Conservation (phyloP, 1,139 yeast species). For the Williopsis jadinii region DNA sequence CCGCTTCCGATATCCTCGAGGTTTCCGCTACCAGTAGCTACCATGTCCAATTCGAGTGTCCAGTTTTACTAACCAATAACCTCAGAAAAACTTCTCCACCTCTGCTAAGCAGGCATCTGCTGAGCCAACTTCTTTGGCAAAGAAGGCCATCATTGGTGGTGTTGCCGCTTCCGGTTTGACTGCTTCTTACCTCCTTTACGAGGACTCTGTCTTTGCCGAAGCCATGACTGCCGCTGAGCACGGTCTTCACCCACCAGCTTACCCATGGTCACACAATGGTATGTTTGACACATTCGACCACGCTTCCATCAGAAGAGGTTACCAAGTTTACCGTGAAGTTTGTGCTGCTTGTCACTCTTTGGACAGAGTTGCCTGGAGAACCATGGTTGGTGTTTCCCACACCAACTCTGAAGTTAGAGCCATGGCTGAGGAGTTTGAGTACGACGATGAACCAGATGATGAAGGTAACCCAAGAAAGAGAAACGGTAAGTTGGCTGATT, state of each 20-base stretch:
- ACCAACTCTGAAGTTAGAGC: constrained; percentile 85
- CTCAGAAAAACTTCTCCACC: constrained; percentile 25
- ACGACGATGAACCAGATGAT: constrained; percentile 99
- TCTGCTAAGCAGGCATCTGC: constrained; percentile 24
- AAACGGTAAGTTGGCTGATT: constrained; percentile 96
- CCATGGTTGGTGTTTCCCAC: constrained; percentile 94
- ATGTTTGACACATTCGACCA: constrained; percentile 93
- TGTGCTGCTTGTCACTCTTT: constrained; percentile 99
- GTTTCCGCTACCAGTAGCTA: no score
- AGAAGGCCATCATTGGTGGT: constrained; percentile 54
- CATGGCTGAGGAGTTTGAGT: constrained; percentile 94
- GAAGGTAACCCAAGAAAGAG: constrained; percentile 98
- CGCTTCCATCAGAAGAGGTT: constrained; percentile 96
- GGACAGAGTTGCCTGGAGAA: constrained; percentile 98
- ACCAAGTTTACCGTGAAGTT: constrained; percentile 97
- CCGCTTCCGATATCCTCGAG: no score
- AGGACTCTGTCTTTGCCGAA: constrained; percentile 74
- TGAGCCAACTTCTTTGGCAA: constrained; percentile 39
- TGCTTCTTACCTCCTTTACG: constrained; percentile 70
- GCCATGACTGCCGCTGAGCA: constrained; percentile 99
- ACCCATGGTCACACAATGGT: constrained; percentile 91
- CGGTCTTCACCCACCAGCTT: constrained; percentile 93
- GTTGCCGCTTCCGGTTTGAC: constrained; percentile 64
- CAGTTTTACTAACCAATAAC: not conserved
- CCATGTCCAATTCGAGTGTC: no score